Percentiles rank a stretch among this genome's conserved stretches.
These are phyloP conservation scores for Nicotiana tomentosiformis DNA, from an alignment of 257 asterid species.

Conservation along the genomic window DNA sequence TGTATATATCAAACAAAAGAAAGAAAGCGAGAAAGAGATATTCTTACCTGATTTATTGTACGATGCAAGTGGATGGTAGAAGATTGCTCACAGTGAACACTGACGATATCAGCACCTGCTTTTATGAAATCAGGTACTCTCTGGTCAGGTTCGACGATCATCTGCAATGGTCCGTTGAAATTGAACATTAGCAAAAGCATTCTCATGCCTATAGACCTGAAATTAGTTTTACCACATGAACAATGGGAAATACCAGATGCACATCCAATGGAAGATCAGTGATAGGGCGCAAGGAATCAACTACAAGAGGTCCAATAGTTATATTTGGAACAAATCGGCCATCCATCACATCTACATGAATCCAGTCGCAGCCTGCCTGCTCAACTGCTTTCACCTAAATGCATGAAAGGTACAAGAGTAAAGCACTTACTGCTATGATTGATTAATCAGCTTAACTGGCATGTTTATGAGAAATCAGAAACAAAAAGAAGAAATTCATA, in stretches of 20 bases:
- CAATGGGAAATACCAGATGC: slow-evolving; percentile 66
- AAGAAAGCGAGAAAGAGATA: background rate
- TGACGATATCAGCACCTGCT: slow-evolving; percentile 98
- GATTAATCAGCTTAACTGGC: background rate
- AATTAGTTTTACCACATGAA: slow-evolving; percentile 8
- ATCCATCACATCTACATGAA: slow-evolving; percentile 99
- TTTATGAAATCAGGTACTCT: slow-evolving; percentile 93
- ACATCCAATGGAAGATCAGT: slow-evolving; percentile 98
- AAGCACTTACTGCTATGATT: too few species aligned
- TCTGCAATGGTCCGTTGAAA: slow-evolving; percentile 48
- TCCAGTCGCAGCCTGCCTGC: slow-evolving; percentile 99
- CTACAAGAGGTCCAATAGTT: slow-evolving; percentile 93
- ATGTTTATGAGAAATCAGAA: background rate
- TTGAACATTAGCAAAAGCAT: slow-evolving; percentile 18
- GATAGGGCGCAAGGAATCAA: slow-evolving; percentile 88
- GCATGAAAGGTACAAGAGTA: background rate
- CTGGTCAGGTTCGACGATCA: slow-evolving; percentile 99
- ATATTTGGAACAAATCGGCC: slow-evolving; percentile 98
- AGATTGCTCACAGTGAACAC: slow-evolving; percentile 95
- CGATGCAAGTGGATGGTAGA: slow-evolving; percentile 99
- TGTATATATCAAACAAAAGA: background rate
- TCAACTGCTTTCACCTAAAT: slow-evolving; percentile 94
- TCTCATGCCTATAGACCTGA: slow-evolving; percentile 13
- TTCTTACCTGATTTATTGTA: slow-evolving; percentile 78
- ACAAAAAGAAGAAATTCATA: background rate